A percentile compares a stretch with the other conserved stretches of the same genome.
Evolutionary conservation across 805 yeast species (phyloP).

Genomic region (Torulaspora delbrueckii): DNA sequence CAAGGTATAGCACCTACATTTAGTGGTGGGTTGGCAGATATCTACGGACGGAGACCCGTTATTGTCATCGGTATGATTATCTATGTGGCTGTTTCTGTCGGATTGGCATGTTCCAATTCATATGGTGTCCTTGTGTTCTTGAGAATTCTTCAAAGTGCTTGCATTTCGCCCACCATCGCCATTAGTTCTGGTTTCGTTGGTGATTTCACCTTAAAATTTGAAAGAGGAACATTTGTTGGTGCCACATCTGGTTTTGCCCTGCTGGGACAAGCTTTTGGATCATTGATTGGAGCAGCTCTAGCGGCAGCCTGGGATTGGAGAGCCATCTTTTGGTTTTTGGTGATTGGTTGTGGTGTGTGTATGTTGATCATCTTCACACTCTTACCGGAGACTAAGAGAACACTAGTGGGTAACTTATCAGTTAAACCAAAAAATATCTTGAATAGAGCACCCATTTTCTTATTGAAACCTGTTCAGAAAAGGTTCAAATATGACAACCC

Average conservation of each 20-base stretch:
- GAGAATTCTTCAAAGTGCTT: slow-evolving; percentile 66
- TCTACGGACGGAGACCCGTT: slow-evolving; percentile 65
- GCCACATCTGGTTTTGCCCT: slow-evolving; percentile 58
- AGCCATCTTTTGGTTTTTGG: slow-evolving; percentile 69
- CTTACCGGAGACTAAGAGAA: slow-evolving; percentile 71
- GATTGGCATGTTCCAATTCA: slow-evolving; percentile 53
- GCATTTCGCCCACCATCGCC: slow-evolving; percentile 69
- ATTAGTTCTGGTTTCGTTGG: slow-evolving; percentile 66
- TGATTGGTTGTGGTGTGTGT: slow-evolving; percentile 54
- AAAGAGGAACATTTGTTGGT: slow-evolving; percentile 70
- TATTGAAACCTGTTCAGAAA: slow-evolving; percentile 16
- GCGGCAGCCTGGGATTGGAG: slow-evolving; percentile 58
- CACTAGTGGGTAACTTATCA: slow-evolving; percentile 69
- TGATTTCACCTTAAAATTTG: slow-evolving; percentile 57
- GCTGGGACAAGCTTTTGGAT: slow-evolving; percentile 73
- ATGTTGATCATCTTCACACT: slow-evolving; percentile 34
- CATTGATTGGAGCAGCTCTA: slow-evolving; percentile 49
- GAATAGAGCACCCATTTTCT: slow-evolving; percentile 44
- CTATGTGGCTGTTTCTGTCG: slow-evolving; percentile 58
- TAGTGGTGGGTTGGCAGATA: slow-evolving; percentile 63
- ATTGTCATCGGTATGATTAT: slow-evolving; percentile 51
- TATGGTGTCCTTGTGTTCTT: slow-evolving; percentile 60
- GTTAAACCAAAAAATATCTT: slow-evolving; percentile 43
- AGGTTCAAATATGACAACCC: slow-evolving; percentile 31
- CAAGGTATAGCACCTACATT: slow-evolving; percentile 75